Base-by-base conservation (phyloP, 2,329 filamentous ascomycete species). In the Pyrenochaeta sp. region DNA sequence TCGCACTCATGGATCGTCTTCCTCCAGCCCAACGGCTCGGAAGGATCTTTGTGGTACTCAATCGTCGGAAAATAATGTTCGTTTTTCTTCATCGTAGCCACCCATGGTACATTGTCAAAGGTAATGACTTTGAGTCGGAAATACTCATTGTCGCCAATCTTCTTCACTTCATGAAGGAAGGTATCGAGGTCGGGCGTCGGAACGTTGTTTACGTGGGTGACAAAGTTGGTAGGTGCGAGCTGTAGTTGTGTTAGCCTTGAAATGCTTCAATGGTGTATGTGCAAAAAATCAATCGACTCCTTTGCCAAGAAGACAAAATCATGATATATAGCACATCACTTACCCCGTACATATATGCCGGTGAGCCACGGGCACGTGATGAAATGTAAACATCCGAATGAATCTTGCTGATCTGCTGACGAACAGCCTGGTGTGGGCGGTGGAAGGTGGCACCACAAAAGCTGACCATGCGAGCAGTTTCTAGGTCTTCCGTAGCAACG, bases 71-170 rank as follows among this genome's bases (percentile, higher is more conserved):
- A 89, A 75, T 99, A 99, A 77, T 99, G 95, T 73, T 99, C 94
- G 67, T 97, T 97, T 85, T 98, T 98, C 87, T 99, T 99, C 91
- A 99, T 97, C 7, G 95, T 99, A 33, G 96, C 91, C n/a, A 99
- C 92, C 92, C 95, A 99, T 3, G 94, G 94, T 9, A 99, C 92
- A 69, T 96, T 96, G 75, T 99, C 95, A 71, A 99, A 99, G 0
- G 95, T 98, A 75, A 98, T 92, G n/a, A 95, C 92, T 75, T 94
- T 93, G 47, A 99, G 83, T 15, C 95, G 88, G 87, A 99, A 99
- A 78, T 99, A 99, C 1, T 92, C 97, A 71, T 99, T 99, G 68
- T 99, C 92, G 0, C 91, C 90, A 66, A 99, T 97, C 76, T 90
- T 88, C 65, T 89, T 86, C 15, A 96, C 92, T 60, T 92, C 90